Evolutionary conservation across 108 stramenopile genomes (phyloP).

Genomic region (Halocafeteria seosinensis): DNA sequence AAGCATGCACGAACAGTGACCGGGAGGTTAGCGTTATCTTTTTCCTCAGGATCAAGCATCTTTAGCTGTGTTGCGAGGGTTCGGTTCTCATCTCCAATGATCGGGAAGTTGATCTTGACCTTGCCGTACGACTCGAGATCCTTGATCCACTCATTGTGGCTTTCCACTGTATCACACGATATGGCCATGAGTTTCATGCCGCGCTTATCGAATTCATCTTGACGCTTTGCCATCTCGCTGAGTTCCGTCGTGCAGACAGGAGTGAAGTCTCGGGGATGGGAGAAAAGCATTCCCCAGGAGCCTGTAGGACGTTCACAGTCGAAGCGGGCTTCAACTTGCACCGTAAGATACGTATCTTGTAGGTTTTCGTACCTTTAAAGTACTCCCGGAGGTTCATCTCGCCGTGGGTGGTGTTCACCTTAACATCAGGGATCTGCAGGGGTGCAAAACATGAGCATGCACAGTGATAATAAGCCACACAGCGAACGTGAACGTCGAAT

Average conservation of each 20-base stretch:
- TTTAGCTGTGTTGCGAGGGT: conserved; percentile 44
- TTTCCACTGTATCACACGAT: conserved; percentile 49
- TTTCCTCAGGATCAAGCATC: conserved; percentile 15
- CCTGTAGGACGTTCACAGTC: too few relatives aligned
- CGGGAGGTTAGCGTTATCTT: not conserved
- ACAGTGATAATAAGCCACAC: too few relatives aligned
- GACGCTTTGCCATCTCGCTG: conserved; percentile 43
- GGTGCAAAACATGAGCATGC: too few relatives aligned
- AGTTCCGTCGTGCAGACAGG: conserved; percentile 58
- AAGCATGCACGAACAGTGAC: conserved; percentile 17
- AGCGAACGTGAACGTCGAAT: too few relatives aligned
- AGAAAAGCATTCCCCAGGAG: conserved; percentile 1
- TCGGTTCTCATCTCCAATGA: conserved; percentile 57
- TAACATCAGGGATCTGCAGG: too few relatives aligned
- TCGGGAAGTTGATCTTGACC: conserved; percentile 52
- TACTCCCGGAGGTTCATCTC: not conserved
- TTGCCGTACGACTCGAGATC: conserved; percentile 40
- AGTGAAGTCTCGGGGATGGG: not conserved
- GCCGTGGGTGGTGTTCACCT: not conserved
- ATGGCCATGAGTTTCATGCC: conserved; percentile 49
- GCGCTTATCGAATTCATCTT: conserved; percentile 37
- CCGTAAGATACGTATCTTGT: too few relatives aligned
- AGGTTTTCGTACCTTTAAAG: not conserved
- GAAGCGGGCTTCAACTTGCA: too few relatives aligned
- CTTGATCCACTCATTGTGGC: conserved; percentile 50